phyloP scores from a whole-genome alignment of 225 moss, liverwort and hornwort species.

The Marchantia paleacea region DNA sequence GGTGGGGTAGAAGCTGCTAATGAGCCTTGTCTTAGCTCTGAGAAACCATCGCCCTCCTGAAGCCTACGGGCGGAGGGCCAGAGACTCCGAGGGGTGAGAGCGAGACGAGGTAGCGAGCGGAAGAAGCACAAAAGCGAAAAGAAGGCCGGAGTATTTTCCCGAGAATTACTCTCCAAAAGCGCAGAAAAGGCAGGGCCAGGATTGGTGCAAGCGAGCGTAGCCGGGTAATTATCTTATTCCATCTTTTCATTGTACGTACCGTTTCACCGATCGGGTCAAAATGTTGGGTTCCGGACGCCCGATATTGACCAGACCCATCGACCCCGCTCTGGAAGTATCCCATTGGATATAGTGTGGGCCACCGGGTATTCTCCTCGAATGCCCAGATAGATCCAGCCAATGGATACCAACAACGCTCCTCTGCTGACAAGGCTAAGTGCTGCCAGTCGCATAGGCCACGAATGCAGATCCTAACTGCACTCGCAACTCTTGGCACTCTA shows the following conservation, averaged over 20 bases:
- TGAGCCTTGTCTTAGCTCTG: background rate
- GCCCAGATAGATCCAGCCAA: conserved; percentile 13
- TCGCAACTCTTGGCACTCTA: background rate
- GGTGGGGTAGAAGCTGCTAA: background rate
- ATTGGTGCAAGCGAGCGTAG: background rate
- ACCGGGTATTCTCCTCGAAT: background rate
- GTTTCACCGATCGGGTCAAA: background rate
- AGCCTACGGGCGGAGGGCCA: background rate
- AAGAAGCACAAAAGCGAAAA: background rate
- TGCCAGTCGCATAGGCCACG: conserved; percentile 4
- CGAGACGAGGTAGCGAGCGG: background rate
- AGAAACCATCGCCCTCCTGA: conserved; percentile 5
- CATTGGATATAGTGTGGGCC: conserved; percentile 16
- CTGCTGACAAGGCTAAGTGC: conserved; percentile 11
- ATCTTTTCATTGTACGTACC: background rate
- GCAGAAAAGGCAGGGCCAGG: conserved; percentile 1
- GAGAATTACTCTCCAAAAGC: conserved; percentile 15
- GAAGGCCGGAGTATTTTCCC: background rate
- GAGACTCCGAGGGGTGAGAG: background rate
- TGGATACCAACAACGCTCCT: background rate
- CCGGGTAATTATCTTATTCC: background rate
- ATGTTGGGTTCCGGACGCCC: background rate
- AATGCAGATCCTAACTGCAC: conserved; percentile 12
- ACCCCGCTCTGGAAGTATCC: background rate
- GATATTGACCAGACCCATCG: conserved; percentile 3